Evolutionary conservation across 352 stramenopile genomes (phyloP).

Genomic region (Phytophthora sp.): DNA sequence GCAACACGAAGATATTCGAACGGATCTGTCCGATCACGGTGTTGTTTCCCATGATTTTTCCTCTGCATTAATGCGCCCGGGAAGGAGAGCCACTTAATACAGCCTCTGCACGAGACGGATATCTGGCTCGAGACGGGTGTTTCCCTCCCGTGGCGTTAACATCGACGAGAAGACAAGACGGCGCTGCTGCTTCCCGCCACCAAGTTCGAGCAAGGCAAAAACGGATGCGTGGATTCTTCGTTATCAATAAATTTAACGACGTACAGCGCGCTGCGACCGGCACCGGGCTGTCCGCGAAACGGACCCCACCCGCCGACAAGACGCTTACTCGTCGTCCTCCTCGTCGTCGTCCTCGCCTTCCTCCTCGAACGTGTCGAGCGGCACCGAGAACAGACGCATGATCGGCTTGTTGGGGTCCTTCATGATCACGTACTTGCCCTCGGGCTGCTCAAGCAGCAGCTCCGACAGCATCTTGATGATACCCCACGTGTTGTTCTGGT

Average conservation of each 20-base stretch:
- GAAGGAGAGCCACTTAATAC: too few relatives aligned
- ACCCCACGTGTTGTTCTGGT: slow-evolving; percentile 98
- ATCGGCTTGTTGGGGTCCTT: slow-evolving; percentile 98
- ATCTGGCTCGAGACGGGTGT: too few relatives aligned
- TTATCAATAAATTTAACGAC: slow-evolving; percentile 42
- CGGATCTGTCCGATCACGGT: too few relatives aligned
- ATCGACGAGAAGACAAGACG: too few relatives aligned
- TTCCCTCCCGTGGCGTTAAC: too few relatives aligned
- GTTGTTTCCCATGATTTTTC: too few relatives aligned
- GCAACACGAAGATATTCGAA: too few relatives aligned
- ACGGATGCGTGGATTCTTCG: slow-evolving; percentile 26
- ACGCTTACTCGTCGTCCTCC: slow-evolving; percentile 36
- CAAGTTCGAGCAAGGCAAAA: too few relatives aligned
- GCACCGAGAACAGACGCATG: slow-evolving; percentile 97
- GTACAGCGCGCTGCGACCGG: slow-evolving; percentile 8
- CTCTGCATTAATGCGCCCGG: too few relatives aligned
- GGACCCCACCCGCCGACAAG: background rate
- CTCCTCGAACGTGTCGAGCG: slow-evolving; percentile 95
- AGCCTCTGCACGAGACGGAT: too few relatives aligned
- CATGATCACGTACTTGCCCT: slow-evolving; percentile 99
- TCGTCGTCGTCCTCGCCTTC: slow-evolving; percentile 82
- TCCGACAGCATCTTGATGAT: slow-evolving; percentile 95
- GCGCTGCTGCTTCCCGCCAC: too few relatives aligned
- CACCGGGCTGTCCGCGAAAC: slow-evolving; percentile 11
- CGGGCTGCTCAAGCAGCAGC: slow-evolving; percentile 93